A percentile compares a stretch with the other conserved stretches of the same genome.
Evolutionary conservation across 1,284 basidiomycete genomes (phyloP).

Genomic region (Malassezia dermatis): DNA sequence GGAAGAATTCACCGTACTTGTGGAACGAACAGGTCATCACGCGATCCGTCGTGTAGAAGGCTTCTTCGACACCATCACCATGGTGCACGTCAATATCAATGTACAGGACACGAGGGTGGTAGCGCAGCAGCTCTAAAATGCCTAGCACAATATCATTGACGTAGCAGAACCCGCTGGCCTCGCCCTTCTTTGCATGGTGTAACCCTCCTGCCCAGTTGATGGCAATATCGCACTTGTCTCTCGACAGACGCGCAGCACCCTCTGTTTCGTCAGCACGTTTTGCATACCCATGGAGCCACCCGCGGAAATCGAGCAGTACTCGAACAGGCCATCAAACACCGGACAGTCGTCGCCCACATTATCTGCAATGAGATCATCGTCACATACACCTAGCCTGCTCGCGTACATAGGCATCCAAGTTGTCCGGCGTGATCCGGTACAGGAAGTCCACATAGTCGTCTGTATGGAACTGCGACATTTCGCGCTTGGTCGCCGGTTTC

Average conservation of each 20-base stretch:
- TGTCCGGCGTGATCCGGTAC: slow-evolving; percentile 69
- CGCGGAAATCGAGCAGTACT: slow-evolving; percentile 96
- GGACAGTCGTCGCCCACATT: slow-evolving; percentile 93
- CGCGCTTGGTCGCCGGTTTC: slow-evolving; percentile 95
- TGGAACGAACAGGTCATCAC: slow-evolving; percentile 99
- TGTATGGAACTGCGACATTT: slow-evolving; percentile 90
- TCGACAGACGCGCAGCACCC: slow-evolving; percentile 84
- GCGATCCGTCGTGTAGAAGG: slow-evolving; percentile 95
- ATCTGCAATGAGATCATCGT: slow-evolving; percentile 48
- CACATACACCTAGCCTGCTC: slow-evolving; percentile 88
- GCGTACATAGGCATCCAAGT: slow-evolving; percentile 74
- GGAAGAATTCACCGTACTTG: slow-evolving; percentile 99
- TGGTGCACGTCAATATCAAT: slow-evolving; percentile 99
- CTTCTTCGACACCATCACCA: slow-evolving; percentile 97
- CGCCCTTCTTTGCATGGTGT: slow-evolving; percentile 96
- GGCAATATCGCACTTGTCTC: slow-evolving; percentile 97
- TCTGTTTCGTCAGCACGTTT: slow-evolving; percentile 53
- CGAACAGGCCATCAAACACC: slow-evolving; percentile 93
- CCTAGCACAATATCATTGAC: slow-evolving; percentile 98
- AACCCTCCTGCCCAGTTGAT: slow-evolving; percentile 97
- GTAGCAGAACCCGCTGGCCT: slow-evolving; percentile 97
- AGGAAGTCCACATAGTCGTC: slow-evolving; percentile 89
- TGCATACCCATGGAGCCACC: slow-evolving; percentile 90
- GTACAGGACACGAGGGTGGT: slow-evolving; percentile 88
- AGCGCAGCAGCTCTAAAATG: slow-evolving; percentile 84